A percentile compares a stretch with the other conserved stretches of the same genome.
phyloP scores from a whole-genome alignment of 768 basidiomycete species.

The Thelephora aurantiotincta region DNA sequence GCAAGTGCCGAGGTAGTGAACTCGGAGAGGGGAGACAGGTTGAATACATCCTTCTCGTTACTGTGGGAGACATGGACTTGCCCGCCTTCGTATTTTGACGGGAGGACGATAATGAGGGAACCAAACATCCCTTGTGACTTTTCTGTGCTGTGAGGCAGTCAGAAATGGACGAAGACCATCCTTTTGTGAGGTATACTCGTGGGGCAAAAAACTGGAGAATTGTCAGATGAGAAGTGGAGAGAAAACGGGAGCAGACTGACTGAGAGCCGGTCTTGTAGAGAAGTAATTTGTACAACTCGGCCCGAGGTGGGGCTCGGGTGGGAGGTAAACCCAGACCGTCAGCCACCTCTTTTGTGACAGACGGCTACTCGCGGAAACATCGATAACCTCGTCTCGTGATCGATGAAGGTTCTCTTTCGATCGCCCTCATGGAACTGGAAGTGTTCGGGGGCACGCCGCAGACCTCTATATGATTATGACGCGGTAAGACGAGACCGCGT shows the following conservation, averaged over 20 bases:
- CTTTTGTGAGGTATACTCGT: constrained; percentile 31
- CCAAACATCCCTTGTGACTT: constrained; percentile 37
- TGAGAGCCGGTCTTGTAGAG: constrained; percentile 34
- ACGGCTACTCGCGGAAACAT: no score
- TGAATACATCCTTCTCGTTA: constrained; percentile 18
- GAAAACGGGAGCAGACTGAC: no score
- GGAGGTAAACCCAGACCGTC: no score
- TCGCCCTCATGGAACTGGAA: no score
- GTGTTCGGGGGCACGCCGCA: no score
- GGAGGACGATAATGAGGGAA: constrained; percentile 31
- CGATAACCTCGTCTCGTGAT: no score
- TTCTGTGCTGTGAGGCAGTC: constrained; percentile 22
- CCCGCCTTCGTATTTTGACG: constrained; percentile 31
- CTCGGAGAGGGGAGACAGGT: constrained; percentile 19
- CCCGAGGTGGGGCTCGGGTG: no score
- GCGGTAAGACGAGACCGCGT: no score
- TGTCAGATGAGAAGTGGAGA: not conserved
- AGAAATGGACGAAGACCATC: not conserved
- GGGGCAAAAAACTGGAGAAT: constrained; percentile 22
- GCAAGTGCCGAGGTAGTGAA: constrained; percentile 24
- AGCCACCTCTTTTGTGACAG: no score
- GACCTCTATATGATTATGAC: no score
- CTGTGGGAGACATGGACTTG: constrained; percentile 28
- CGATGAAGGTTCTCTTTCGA: no score
- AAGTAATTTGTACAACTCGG: constrained; percentile 32